Evolutionary conservation across 2,329 filamentous ascomycete genomes (phyloP).

Genomic region (Colletotrichum horii): DNA sequence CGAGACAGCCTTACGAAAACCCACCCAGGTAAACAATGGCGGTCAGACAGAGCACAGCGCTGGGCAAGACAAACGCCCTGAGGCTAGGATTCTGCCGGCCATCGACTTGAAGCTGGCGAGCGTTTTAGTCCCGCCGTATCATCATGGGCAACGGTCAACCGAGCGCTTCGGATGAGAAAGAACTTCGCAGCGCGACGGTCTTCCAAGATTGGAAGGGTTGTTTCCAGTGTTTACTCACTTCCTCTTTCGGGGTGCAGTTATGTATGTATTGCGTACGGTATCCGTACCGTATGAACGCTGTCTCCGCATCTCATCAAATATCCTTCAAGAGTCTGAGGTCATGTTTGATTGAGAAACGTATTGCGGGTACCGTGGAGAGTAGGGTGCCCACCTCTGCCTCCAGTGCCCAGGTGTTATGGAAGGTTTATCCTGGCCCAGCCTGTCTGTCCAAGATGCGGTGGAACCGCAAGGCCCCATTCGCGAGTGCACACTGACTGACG

Average conservation of each 20-base stretch:
- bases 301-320: background rate
- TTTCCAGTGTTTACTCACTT: background rate
- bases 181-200: background rate
- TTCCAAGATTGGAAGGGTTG: background rate
- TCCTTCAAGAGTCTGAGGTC: background rate
- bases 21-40: background rate
- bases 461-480: background rate
- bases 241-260: background rate
- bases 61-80: no score
- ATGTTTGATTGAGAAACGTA: background rate
- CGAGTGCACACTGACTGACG: background rate
- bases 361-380: background rate
- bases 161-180: background rate
- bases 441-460: background rate
- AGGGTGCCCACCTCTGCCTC: background rate
- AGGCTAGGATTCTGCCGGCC: background rate
- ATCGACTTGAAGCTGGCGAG: background rate
- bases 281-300: background rate
- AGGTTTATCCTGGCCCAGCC: background rate
- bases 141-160: slow-evolving; percentile 6
- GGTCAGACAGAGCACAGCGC: background rate
- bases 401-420: background rate
- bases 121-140: background rate
- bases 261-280: background rate
- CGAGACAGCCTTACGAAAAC: background rate